A percentile compares a stretch with the other conserved stretches of the same genome.
Evolutionary conservation across 2,329 filamentous ascomycete genomes (phyloP).

Genomic region (Arthrobotrys musiformis): DNA sequence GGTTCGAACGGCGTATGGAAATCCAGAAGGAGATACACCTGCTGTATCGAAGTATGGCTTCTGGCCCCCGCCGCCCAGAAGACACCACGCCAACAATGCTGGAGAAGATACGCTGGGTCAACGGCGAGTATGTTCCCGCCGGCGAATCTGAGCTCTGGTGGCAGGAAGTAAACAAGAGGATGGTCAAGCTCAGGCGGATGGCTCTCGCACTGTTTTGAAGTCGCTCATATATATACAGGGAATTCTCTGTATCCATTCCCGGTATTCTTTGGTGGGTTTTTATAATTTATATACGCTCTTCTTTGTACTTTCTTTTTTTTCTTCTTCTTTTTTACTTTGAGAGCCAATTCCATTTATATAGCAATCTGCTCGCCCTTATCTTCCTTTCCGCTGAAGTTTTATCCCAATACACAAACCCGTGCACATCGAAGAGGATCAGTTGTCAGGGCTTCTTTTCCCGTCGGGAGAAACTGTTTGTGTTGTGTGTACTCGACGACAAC

Average conservation of each 20-base stretch:
- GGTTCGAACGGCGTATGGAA: not conserved
- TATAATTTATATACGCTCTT: too few species aligned
- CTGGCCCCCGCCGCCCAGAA: constrained; percentile 5
- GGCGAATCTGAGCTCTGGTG: constrained; percentile 6
- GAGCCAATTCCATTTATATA: too few species aligned
- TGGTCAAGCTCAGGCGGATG: not conserved
- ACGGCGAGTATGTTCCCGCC: constrained; percentile 6
- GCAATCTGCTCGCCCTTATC: too few species aligned
- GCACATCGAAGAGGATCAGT: too few species aligned
- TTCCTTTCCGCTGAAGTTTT: too few species aligned
- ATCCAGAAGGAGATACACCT: not conserved
- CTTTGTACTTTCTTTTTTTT: too few species aligned
- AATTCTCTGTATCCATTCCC: too few species aligned
- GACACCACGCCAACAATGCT: constrained; percentile 12
- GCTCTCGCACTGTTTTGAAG: not conserved
- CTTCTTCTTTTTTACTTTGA: too few species aligned
- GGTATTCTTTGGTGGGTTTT: too few species aligned
- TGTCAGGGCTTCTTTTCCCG: too few species aligned
- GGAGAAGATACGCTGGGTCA: constrained; percentile 11
- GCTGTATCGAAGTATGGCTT: not conserved
- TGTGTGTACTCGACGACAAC: not conserved
- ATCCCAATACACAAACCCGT: too few species aligned
- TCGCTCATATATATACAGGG: not conserved
- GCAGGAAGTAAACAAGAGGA: not conserved
- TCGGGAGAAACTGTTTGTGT: too few species aligned